These are phyloP conservation scores for Urochloa ruziziensis DNA, from an alignment of 176 grass and related monocot species.

Conservation along the genomic window DNA sequence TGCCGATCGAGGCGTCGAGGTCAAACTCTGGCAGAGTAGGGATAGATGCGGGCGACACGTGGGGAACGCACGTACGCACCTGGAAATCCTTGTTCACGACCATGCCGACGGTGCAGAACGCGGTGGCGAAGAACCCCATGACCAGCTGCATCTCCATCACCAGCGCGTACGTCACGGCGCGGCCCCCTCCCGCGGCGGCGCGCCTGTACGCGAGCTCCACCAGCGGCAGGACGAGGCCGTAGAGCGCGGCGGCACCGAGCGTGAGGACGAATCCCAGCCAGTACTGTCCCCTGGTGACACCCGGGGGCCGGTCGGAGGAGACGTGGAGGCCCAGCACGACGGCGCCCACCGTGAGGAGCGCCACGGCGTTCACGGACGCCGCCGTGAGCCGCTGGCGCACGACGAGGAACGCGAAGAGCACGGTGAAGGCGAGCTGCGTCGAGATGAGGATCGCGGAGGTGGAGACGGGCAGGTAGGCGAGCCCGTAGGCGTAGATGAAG, in stretches of 20 bases:
- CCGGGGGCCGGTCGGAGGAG: slow-evolving; percentile 32
- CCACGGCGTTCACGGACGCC: slow-evolving; percentile 57
- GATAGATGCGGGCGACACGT: not conserved
- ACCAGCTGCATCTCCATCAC: slow-evolving; percentile 82
- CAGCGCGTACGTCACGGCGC: slow-evolving; percentile 62
- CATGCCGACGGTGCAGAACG: slow-evolving; percentile 59
- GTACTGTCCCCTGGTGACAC: slow-evolving; percentile 46
- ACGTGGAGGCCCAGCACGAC: slow-evolving; percentile 56
- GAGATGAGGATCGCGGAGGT: slow-evolving; percentile 76
- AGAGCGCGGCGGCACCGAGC: slow-evolving; percentile 56
- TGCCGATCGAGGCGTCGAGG: not conserved
- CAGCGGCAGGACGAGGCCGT: slow-evolving; percentile 62
- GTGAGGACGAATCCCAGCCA: slow-evolving; percentile 59
- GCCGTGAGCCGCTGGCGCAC: slow-evolving; percentile 62
- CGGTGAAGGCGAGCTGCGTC: slow-evolving; percentile 77
- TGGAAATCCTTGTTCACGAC: slow-evolving; percentile 62
- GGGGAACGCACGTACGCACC: slow-evolving; percentile 26
- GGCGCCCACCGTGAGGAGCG: slow-evolving; percentile 58
- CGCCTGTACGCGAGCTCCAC: slow-evolving; percentile 55
- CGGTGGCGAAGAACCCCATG: slow-evolving; percentile 67
- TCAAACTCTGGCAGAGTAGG: not conserved
- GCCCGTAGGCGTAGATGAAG: slow-evolving; percentile 71
- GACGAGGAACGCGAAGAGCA: slow-evolving; percentile 68
- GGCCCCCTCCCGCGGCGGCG: slow-evolving; percentile 35
- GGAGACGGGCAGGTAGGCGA: slow-evolving; percentile 65